A percentile compares a stretch with the other conserved stretches of the same genome.
These are phyloP conservation scores for Trichothecium roseum DNA, from an alignment of 2,329 filamentous ascomycete genomes.

Conservation along the genomic window DNA sequence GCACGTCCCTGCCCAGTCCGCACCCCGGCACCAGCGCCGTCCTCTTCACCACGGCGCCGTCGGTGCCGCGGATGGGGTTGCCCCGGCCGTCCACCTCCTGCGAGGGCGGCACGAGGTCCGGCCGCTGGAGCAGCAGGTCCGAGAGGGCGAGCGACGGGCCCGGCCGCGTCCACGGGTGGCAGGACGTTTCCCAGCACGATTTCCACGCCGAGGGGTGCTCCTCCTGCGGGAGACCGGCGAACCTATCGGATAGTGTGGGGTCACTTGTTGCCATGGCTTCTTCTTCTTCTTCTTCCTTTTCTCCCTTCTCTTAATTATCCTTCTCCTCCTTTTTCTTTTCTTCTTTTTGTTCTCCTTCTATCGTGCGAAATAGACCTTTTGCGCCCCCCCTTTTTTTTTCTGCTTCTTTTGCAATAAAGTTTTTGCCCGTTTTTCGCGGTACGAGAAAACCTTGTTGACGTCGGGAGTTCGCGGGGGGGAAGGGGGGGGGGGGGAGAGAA, in stretches of 20 bases:
- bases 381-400: too few relatives aligned
- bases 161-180: constrained; percentile 46
- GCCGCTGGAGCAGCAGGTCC: constrained; percentile 36
- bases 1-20: constrained; percentile 71
- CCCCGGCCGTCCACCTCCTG: constrained; percentile 20
- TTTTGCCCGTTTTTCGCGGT: too few relatives aligned
- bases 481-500: too few relatives aligned
- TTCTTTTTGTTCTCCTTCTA: too few relatives aligned
- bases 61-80: constrained; percentile 12
- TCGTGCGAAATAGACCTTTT: too few relatives aligned
- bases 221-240: constrained; percentile 20
- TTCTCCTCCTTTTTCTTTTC: neutral
- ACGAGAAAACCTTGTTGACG: too few relatives aligned
- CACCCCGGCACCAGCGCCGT: constrained; percentile 69
- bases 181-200: constrained; percentile 32
- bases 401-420: too few relatives aligned
- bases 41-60: constrained; percentile 13
- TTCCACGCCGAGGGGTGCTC: constrained; percentile 33
- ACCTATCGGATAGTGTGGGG: constrained; percentile 14
- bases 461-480: too few relatives aligned
- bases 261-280: constrained; percentile 5
- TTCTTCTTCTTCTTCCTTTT: neutral
- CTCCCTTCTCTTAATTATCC: too few relatives aligned
- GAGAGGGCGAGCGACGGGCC: constrained; percentile 41
- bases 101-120: constrained; percentile 30